Conservation (phyloP, 2,329 filamentous ascomycete species). For the Diaporthe citri region DNA sequence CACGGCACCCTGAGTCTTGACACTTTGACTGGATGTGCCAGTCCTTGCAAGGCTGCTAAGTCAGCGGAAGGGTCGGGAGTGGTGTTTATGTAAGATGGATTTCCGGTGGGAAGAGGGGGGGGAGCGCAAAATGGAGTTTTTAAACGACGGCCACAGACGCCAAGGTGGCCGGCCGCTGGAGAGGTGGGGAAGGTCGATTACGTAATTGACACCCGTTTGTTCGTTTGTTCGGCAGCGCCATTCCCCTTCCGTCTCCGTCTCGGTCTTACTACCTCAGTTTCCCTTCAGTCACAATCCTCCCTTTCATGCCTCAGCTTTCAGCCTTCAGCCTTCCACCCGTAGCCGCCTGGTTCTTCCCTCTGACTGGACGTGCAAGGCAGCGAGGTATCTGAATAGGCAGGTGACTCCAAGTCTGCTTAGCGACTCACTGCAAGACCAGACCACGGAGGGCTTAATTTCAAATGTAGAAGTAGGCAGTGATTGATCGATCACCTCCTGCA, state of each 20-base stretch:
- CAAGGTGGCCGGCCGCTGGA: not conserved
- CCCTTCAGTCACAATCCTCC: not conserved
- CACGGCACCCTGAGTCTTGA: conserved; percentile 15
- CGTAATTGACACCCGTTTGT: conserved; percentile 27
- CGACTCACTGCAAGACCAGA: not conserved
- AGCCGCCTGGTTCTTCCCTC: not conserved
- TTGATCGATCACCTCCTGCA: not conserved
- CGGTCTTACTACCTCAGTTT: not conserved
- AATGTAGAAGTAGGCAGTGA: not conserved
- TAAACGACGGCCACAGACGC: conserved; percentile 25
- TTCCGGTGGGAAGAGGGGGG: conserved; percentile 12
- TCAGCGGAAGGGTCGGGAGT: conserved; percentile 37
- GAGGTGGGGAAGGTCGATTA: conserved; percentile 29
- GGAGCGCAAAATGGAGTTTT: conserved; percentile 28
- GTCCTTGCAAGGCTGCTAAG: conserved; percentile 39
- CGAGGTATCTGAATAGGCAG: conserved; percentile 12
- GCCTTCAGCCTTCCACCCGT: not conserved
- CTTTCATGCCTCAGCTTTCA: conserved; percentile 9
- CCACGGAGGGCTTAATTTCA: not conserved
- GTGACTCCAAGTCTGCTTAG: not conserved
- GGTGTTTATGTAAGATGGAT: conserved; percentile 42
- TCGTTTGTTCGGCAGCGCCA: not conserved
- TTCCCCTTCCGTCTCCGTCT: conserved; percentile 17
- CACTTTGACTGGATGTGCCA: conserved; percentile 25
- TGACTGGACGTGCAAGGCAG: not conserved